Evolutionary conservation across 139 green algal genomes (phyloP), one percentile per base, ranked within the genome.

Genomic region (Volvox reticuliferus): DNA sequence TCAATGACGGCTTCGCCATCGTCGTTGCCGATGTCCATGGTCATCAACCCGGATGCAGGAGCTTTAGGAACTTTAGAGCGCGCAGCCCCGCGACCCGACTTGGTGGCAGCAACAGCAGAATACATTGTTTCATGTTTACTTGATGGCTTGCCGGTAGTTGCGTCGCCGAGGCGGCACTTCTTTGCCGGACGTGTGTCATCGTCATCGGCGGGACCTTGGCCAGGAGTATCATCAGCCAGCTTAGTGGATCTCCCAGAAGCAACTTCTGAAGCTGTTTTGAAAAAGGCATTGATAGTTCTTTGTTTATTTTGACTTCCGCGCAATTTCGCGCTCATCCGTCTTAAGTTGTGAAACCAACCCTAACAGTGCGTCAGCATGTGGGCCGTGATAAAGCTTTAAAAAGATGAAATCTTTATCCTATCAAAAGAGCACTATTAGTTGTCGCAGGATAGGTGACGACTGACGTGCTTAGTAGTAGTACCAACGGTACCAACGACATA

Each of bases 241-340:
- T 37, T 50, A 17, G 1, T 28, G 16, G 28, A 1, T 35, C 32
- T n/a, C 2, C 76, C 5, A 36, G 32, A 12, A 18, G 36, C 37
- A 3, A 19, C 1, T 18, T 3, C 14, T 20, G 36, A 33, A 35
- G 78, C 79, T 28, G 78, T 21, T 32, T 86, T 86, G 24, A 86
- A 86, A 44, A 86, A 86, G 0, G 50, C 55, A 30, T 28, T 86
- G 6, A 86, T 86, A n/a, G 50, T 73, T 24, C 55, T 24, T 55
- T 86, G 79, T 73, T 71, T 86, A 9, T 14, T n/a, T 28, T 37
- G 20, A 22, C 63, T 37, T 37, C 32, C 28, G 17, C 62, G n/a
- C 20, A 37, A 26, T 84, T 84, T 84, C 78, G 36, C 78, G 78
- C 78, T 84, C 78, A 84, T 84, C 67, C 26, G 18, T 82, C 33